phyloP scores from a whole-genome alignment of 2,329 filamentous ascomycete species.

The Mycosphaerella arachidis region DNA sequence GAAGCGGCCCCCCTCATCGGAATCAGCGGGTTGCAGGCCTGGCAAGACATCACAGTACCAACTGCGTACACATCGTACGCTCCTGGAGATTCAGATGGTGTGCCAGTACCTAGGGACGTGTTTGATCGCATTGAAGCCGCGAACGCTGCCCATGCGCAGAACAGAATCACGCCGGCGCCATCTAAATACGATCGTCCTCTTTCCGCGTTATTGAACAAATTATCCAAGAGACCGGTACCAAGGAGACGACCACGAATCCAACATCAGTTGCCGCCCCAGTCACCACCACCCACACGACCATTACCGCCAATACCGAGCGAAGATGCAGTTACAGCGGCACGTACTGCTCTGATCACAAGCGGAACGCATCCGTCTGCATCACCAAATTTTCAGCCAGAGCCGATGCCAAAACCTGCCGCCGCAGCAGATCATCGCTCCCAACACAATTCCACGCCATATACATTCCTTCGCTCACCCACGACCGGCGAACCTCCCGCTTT shows the following conservation, averaged over 20 bases:
- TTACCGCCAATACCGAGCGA: neutral
- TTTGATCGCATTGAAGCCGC: neutral
- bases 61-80: neutral
- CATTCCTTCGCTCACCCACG: too few relatives aligned
- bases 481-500: too few relatives aligned
- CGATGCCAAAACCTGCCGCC: neutral
- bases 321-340: neutral
- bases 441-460: too few relatives aligned
- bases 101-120: neutral
- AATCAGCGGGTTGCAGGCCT: neutral
- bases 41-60: neutral
- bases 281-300: neutral
- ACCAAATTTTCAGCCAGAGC: too few relatives aligned
- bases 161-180: neutral
- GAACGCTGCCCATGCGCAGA: neutral
- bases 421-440: neutral
- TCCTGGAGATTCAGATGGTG: neutral
- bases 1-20: neutral
- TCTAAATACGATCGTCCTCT: neutral
- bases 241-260: neutral
- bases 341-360: neutral
- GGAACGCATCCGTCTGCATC: too few relatives aligned
- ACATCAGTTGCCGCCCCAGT: neutral
- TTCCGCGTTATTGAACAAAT: neutral
- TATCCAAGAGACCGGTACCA: neutral